Conservation (phyloP, 805 yeast genomes). For the Yarrowia porcina region DNA sequence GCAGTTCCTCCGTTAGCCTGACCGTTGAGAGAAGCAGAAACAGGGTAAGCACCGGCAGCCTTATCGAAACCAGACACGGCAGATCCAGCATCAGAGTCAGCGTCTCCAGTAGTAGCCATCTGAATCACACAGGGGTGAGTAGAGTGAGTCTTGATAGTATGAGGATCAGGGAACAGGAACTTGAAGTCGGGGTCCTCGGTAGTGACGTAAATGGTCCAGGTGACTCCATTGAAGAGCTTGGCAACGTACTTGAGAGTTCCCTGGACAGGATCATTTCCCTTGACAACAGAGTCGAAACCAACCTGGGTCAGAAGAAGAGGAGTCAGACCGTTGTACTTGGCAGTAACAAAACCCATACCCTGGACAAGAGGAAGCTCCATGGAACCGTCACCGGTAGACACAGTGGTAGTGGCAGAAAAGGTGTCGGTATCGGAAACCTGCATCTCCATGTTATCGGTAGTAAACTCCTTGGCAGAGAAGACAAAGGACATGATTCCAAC, state of each 20-base stretch:
- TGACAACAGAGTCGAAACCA: conserved; percentile 45
- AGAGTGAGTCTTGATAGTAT: conserved; percentile 41
- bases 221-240: conserved; percentile 42
- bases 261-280: conserved; percentile 36
- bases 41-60: conserved; percentile 67
- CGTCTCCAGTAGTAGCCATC: conserved; percentile 44
- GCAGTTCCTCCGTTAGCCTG: conserved; percentile 48
- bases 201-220: conserved; percentile 54
- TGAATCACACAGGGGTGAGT: conserved; percentile 48
- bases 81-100: conserved; percentile 38
- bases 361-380: conserved; percentile 63
- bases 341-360: conserved; percentile 81
- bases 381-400: conserved; percentile 36
- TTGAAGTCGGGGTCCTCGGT: conserved; percentile 30
- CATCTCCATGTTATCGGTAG: conserved; percentile 27
- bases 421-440: conserved; percentile 45
- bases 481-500: conserved; percentile 46
- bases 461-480: conserved; percentile 41
- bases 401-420: conserved; percentile 50
- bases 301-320: conserved; percentile 47
- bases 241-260: conserved; percentile 44
- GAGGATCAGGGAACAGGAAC: conserved; percentile 39
- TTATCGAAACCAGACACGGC: conserved; percentile 50
- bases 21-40: conserved; percentile 49
- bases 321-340: conserved; percentile 47